Conservation (phyloP, 1,284 basidiomycete species). For the Cutaneotrichosporon dermatis region DNA sequence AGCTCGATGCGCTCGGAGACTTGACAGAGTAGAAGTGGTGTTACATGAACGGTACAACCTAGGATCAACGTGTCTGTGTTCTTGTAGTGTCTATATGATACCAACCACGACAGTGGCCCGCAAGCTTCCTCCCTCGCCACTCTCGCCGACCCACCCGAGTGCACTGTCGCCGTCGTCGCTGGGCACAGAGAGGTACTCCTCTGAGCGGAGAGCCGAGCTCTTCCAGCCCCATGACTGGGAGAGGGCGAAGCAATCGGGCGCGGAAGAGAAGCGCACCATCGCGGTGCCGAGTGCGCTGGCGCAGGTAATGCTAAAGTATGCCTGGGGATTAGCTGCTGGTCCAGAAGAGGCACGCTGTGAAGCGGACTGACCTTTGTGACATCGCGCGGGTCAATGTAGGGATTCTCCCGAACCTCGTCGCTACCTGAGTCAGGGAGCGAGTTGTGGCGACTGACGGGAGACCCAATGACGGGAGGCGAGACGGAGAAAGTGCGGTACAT, state of each 20-base stretch:
- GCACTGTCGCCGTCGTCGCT: conserved; percentile 56
- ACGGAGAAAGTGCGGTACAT: conserved; percentile 19
- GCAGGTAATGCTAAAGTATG: conserved; percentile 78
- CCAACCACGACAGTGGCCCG: conserved; percentile 70
- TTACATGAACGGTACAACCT: conserved; percentile 1
- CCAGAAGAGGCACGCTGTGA: too few relatives aligned
- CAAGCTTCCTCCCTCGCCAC: conserved; percentile 58
- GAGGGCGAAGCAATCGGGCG: conserved; percentile 78
- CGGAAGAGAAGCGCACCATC: conserved; percentile 74
- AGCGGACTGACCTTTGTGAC: conserved; percentile 39
- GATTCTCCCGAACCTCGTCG: conserved; percentile 6
- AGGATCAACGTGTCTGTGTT: not conserved
- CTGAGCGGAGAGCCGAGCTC: conserved; percentile 43
- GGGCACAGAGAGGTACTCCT: conserved; percentile 44
- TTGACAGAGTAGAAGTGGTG: not conserved
- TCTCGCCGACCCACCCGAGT: conserved; percentile 48
- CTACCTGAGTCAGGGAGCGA: conserved; percentile 15
- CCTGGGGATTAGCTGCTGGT: conserved; percentile 21
- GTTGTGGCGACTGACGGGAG: conserved; percentile 4
- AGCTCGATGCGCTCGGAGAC: too few relatives aligned
- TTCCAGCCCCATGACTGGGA: conserved; percentile 56
- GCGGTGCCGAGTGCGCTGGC: conserved; percentile 74
- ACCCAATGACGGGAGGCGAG: conserved; percentile 12
- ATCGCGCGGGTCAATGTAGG: conserved; percentile 49
- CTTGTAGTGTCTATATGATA: conserved; percentile 54